phyloP scores from a whole-genome alignment of 768 basidiomycete genomes.

The Suillus tomentosus region DNA sequence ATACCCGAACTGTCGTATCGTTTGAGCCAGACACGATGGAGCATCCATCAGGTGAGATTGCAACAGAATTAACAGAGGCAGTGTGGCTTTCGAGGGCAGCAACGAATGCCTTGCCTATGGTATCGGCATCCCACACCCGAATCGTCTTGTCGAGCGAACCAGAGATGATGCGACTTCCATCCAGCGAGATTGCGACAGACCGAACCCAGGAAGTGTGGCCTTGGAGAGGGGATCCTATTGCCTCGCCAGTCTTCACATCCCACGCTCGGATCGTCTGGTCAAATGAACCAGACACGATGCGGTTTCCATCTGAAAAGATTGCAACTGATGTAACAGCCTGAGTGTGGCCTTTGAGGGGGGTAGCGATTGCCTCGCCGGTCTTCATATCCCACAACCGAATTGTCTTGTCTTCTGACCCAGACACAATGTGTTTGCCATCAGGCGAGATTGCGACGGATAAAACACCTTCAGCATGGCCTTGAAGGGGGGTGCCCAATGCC shows the following conservation, averaged over 20 bases:
- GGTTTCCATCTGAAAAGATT: background rate
- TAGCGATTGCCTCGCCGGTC: background rate
- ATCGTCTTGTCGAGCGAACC: background rate
- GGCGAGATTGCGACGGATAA: constrained; percentile 11
- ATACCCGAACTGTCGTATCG: background rate
- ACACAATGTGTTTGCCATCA: background rate
- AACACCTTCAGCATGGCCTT: constrained; percentile 11
- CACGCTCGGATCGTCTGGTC: background rate
- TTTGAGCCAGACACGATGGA: background rate
- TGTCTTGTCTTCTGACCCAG: background rate
- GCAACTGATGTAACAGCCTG: background rate
- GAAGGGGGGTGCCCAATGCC: background rate
- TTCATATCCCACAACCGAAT: constrained; percentile 7
- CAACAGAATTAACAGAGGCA: background rate
- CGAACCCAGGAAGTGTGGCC: background rate
- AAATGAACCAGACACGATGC: background rate
- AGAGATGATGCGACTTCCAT: background rate
- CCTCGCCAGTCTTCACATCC: background rate
- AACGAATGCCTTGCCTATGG: background rate
- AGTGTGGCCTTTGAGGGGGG: background rate
- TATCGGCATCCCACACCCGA: background rate
- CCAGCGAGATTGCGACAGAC: background rate
- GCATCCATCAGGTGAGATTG: background rate
- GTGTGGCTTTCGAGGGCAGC: background rate
- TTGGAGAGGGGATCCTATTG: background rate